Base-by-base conservation (phyloP, 1,284 basidiomycete species). In the Austroboletus niveus region DNA sequence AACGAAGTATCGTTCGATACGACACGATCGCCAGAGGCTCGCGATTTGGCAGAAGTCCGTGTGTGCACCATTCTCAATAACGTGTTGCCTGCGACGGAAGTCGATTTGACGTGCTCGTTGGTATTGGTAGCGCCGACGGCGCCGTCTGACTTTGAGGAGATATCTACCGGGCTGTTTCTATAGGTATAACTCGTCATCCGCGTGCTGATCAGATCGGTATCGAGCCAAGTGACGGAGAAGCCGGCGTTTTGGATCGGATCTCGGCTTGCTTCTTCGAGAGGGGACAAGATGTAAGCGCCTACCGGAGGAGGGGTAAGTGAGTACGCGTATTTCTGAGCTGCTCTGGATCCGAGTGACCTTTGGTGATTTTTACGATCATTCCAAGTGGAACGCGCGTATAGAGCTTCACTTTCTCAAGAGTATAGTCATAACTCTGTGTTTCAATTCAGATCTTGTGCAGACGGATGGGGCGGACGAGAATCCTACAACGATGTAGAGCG, bases 241-340 rank as follows among this genome's bases (percentile, higher is more conserved):
- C 94, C 94, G 39, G 86, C 85, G 62, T 97, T 98, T 70, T 96
- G 91, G 10, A 76, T 63, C 0, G 87, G 82, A 68, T 96, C 92
- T 27, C 92, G 83, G 58, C 90, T 92, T 0, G 90, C 85, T 69
- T 95, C 92, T 69, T 96, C 92, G 6, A 97, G 74, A 1, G 93
- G 86, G 2, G 92, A 95, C 32, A 96, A 72, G 51, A 97, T 95
- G 65, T 97, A 98, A 47, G 89, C 84, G 31, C 92, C 92, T 89
- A 52, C 4, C 6, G 27, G n/a, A 29, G 10, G 41, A 22, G 40
- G n/a, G 42, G 22, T 35, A 17, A 34, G 22, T 35, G 8, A 34
- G 22, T 36, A 45, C 48, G 15, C 34, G 30, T 30, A 10, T 12
- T 17, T 29, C n/a, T 22, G 17, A 12, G 10, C 9, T 17, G 8